phyloP scores from a whole-genome alignment of 2,329 filamentous ascomycete species.

The Penicillium sp. region DNA sequence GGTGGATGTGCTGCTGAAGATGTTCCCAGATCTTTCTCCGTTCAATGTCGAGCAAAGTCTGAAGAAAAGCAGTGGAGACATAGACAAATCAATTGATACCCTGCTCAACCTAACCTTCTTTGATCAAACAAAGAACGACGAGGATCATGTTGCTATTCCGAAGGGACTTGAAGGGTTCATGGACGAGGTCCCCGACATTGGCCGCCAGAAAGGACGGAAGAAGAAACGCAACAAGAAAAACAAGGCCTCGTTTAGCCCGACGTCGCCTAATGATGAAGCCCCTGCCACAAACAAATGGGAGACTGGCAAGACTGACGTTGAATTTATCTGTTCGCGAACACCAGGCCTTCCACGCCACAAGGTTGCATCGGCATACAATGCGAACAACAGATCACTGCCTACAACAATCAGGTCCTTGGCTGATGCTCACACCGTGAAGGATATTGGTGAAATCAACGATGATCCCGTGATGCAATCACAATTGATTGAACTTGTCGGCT shows the following conservation, averaged over 20 bases:
- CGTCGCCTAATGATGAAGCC: constrained; percentile 19
- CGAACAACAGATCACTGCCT: constrained; percentile 57
- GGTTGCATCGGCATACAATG: constrained; percentile 62
- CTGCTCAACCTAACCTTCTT: constrained; percentile 79
- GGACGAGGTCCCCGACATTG: constrained; percentile 50
- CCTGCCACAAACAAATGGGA: constrained; percentile 59
- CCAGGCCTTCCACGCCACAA: constrained; percentile 48
- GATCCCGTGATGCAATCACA: constrained; percentile 51
- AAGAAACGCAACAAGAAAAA: constrained; percentile 37
- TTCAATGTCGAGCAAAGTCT: constrained; percentile 69
- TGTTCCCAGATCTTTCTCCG: constrained; percentile 70
- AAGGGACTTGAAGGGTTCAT: constrained; percentile 86
- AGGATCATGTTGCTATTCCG: constrained; percentile 48
- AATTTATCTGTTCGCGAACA: constrained; percentile 60
- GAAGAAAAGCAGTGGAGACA: constrained; percentile 67
- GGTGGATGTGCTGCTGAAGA: constrained; percentile 62
- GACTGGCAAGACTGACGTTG: constrained; percentile 57
- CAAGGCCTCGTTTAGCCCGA: constrained; percentile 18
- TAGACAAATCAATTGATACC: constrained; percentile 73
- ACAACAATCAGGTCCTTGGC: constrained; percentile 60
- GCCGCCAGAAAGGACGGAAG: constrained; percentile 46
- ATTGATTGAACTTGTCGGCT: constrained; percentile 55
- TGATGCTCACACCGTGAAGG: constrained; percentile 47
- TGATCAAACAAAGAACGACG: constrained; percentile 63
- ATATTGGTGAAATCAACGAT: constrained; percentile 38